Conservation (phyloP, 2,329 filamentous ascomycete species). For the Diaporthe sp. region DNA sequence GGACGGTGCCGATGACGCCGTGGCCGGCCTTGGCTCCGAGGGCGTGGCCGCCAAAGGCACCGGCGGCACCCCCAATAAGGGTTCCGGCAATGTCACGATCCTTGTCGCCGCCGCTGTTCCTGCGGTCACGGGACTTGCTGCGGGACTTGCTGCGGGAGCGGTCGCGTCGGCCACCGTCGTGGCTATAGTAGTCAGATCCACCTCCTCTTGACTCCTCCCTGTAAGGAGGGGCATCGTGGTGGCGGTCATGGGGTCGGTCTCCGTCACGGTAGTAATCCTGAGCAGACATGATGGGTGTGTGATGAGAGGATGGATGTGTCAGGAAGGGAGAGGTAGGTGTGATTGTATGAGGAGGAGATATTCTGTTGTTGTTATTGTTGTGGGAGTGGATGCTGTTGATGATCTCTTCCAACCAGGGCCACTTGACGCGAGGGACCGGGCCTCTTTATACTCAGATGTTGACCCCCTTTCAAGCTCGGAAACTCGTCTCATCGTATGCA, state of each 20-base stretch:
- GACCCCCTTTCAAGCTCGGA: conserved; percentile 11
- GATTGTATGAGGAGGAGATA: background rate
- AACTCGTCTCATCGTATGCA: conserved; percentile 19
- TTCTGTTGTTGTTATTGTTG: background rate
- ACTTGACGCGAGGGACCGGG: background rate
- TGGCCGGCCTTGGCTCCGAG: conserved; percentile 50
- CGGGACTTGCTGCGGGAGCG: conserved; percentile 14
- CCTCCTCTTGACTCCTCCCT: conserved; percentile 29
- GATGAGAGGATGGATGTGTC: background rate
- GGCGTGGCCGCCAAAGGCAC: conserved; percentile 55
- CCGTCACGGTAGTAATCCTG: conserved; percentile 29
- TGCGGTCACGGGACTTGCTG: conserved; percentile 16
- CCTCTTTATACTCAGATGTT: conserved; percentile 11
- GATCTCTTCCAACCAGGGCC: background rate
- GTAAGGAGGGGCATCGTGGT: conserved; percentile 23
- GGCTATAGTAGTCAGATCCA: conserved; percentile 33
- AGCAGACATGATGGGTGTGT: conserved; percentile 23
- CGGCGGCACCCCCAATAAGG: conserved; percentile 55
- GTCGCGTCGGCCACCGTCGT: conserved; percentile 21
- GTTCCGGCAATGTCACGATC: conserved; percentile 57
- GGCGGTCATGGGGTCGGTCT: conserved; percentile 25
- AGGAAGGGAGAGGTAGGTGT: background rate
- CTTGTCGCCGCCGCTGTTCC: conserved; percentile 46
- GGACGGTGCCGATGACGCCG: conserved; percentile 50
- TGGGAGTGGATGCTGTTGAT: background rate